These are phyloP conservation scores for Ustilago trichophora DNA, from an alignment of 1,284 basidiomycete genomes.

Conservation along the genomic window DNA sequence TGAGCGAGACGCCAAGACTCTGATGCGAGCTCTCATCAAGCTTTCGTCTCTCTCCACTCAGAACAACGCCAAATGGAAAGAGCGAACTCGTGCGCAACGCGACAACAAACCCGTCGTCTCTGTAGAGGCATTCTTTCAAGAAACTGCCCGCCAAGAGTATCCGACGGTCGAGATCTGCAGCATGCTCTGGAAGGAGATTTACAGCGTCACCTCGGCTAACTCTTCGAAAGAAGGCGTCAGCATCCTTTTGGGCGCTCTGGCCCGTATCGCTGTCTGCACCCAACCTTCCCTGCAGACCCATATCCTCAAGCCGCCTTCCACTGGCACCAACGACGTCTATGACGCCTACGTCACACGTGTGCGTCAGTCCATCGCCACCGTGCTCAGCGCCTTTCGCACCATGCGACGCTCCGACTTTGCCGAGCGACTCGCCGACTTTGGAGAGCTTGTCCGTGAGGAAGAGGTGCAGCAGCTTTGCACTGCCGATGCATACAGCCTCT, in stretches of 20 bases:
- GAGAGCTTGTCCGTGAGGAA: constrained; percentile 41
- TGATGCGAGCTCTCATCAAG: constrained; percentile 21
- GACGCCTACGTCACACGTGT: constrained; percentile 38
- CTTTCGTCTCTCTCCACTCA: constrained; percentile 27
- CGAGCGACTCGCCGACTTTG: constrained; percentile 39
- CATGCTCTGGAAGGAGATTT: constrained; percentile 46
- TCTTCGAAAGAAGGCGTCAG: constrained; percentile 28
- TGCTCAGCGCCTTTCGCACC: constrained; percentile 31
- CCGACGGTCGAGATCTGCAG: constrained; percentile 36
- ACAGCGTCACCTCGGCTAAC: constrained; percentile 19
- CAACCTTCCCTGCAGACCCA: constrained; percentile 47
- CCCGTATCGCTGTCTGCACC: constrained; percentile 31
- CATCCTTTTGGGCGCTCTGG: constrained; percentile 43
- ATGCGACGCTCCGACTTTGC: constrained; percentile 43
- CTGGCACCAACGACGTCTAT: constrained; percentile 17
- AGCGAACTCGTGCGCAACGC: constrained; percentile 16
- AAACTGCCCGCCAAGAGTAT: constrained; percentile 17
- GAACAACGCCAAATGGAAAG: constrained; percentile 29
- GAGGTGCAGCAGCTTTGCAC: constrained; percentile 49
- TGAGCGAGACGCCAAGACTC: constrained; percentile 30
- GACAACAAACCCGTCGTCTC: constrained; percentile 14
- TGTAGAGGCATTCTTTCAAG: constrained; percentile 22
- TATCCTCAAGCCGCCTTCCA: constrained; percentile 27
- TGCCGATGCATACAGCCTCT: constrained; percentile 36
- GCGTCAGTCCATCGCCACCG: constrained; percentile 31